Base-by-base conservation (phyloP, 2,329 filamentous ascomycete species). In the Simplicillium aogashimaense region DNA sequence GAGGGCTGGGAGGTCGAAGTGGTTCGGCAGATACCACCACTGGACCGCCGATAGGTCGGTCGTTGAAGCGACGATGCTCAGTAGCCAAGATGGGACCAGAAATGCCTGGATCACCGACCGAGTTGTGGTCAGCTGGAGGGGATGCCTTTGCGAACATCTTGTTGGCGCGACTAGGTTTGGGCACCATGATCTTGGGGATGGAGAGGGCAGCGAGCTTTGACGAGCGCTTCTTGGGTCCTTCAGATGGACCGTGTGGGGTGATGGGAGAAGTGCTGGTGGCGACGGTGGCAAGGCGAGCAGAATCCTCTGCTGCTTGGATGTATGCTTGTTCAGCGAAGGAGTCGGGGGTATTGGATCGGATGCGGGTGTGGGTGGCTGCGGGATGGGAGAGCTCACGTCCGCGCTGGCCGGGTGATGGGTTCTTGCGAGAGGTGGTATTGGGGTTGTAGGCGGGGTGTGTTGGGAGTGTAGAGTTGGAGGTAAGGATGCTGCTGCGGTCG, bases 311-410 rank as follows among this genome's bases (percentile, higher is more conserved):
- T 0, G 58, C 54, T 9, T 47, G 53, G 0, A 66, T 50, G 44
- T 70, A 69, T 1, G 55, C 46, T 14, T 61, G 56, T 14, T 59
- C 36, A 1, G 64, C 56, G 43, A 61, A 66, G 0, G 56, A 58
- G 34, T 59, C 53, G 0, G 54, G 50, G 0, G 43, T 51, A 11
- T 53, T 49, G 15, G 53, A 45, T 18, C 43, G 39, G 9, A 38
- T 48, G 10, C 42, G 49, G 14, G 35, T 43, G 33, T 38, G 43
- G 8, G 25, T 29, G 4, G 43, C 31, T 9, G 15, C 37, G 4
- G 47, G 43, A 2, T 44, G 43, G 3, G 45, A 38, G 11, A 45
- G 44, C 2, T 42, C 35, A 17, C 33, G 41, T 29, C 28, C 17
- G 15, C n/a, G 20, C 30, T 9, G 13, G n/a, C 13, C 14, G 6